Evolutionary conservation across 2,329 filamentous ascomycete genomes (phyloP).

Genomic region (Pestalotiopsis sp.): DNA sequence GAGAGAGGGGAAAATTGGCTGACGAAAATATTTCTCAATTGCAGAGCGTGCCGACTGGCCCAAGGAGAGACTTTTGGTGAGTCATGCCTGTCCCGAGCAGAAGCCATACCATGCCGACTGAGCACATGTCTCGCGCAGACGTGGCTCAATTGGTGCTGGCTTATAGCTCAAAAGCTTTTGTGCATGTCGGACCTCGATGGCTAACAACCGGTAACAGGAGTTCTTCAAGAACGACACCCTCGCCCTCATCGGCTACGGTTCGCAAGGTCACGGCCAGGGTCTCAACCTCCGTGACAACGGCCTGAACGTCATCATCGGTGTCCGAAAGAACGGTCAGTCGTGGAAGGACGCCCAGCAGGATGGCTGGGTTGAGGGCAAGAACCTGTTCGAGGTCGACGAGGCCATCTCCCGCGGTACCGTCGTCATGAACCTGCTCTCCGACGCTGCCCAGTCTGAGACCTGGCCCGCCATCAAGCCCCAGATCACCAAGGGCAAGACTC

Average conservation of each 20-base stretch:
- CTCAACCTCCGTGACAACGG: conserved; percentile 99
- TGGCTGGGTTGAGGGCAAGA: conserved; percentile 97
- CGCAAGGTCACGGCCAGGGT: conserved; percentile 97
- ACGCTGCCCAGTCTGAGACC: conserved; percentile 97
- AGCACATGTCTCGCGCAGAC: background rate
- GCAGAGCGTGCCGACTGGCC: conserved; percentile 98
- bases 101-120: background rate
- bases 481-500: conserved; percentile 98
- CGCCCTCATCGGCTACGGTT: conserved; percentile 97
- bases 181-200: conserved; percentile 17
- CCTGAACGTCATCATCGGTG: conserved; percentile 97
- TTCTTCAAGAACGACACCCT: conserved; percentile 99
- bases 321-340: conserved; percentile 96
- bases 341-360: conserved; percentile 98
- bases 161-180: conserved; percentile 4
- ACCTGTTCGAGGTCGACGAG: conserved; percentile 97
- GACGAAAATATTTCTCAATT: conserved; percentile 14
- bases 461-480: conserved; percentile 98
- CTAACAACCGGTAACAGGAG: conserved; percentile 58
- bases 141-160: background rate
- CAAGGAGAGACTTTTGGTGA: conserved; percentile 93
- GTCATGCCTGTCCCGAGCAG: conserved; percentile 40
- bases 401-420: conserved; percentile 92
- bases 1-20: background rate
- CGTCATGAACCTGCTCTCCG: conserved; percentile 98